Conservation (phyloP, 805 yeast genomes). For the Huiozyma naganishii region DNA sequence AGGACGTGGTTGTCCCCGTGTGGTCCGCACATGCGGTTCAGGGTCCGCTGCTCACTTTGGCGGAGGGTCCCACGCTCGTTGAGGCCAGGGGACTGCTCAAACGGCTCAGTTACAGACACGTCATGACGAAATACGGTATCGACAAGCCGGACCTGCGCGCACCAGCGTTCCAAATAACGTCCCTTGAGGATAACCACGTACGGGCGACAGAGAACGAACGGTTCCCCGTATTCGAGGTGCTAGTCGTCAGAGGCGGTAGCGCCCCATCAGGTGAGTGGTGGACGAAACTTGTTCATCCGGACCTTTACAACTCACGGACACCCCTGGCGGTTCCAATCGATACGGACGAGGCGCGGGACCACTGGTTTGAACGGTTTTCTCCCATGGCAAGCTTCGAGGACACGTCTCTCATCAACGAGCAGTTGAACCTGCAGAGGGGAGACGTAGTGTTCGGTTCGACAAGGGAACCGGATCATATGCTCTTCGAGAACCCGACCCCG, state of each 20-base stretch:
- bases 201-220: constrained; percentile 28
- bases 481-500: constrained; percentile 94
- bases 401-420: constrained; percentile 21
- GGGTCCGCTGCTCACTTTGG: constrained; percentile 21
- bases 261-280: constrained; percentile 23
- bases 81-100: constrained; percentile 24
- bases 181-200: constrained; percentile 34
- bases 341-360: constrained; percentile 27
- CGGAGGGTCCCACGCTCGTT: constrained; percentile 1
- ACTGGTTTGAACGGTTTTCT: constrained; percentile 35
- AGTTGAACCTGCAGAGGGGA: constrained; percentile 43
- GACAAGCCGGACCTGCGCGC: constrained; percentile 87
- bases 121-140: constrained; percentile 66
- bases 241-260: constrained; percentile 40
- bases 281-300: constrained; percentile 29
- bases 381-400: constrained; percentile 24
- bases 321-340: constrained; percentile 49
- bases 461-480: constrained; percentile 39
- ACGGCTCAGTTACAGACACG: constrained; percentile 54
- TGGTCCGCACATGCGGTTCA: constrained; percentile 41
- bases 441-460: constrained; percentile 73
- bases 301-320: constrained; percentile 42
- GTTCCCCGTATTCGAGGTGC: constrained; percentile 66
- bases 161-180: constrained; percentile 39
- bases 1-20: constrained; percentile 39